phyloP scores from a whole-genome alignment of 2,329 filamentous ascomycete species.

The Zymoseptoria ardabiliae region DNA sequence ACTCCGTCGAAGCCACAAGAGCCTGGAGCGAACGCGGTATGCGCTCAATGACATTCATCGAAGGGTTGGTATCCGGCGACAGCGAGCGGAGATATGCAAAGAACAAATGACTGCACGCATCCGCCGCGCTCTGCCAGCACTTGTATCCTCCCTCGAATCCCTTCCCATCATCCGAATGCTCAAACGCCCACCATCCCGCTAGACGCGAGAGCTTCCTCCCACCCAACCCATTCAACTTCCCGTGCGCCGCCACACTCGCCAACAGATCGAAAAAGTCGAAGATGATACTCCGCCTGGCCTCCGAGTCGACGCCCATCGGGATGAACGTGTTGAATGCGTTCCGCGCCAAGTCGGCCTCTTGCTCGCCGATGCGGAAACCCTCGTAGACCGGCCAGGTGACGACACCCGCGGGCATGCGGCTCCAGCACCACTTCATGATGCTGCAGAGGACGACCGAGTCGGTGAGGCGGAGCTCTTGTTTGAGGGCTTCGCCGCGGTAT shows the following conservation, averaged over 20 bases:
- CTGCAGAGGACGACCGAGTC: conserved; percentile 94
- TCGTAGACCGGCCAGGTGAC: conserved; percentile 98
- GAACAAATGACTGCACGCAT: conserved; percentile 94
- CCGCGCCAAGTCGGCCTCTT: conserved; percentile 83
- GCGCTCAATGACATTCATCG: conserved; percentile 70
- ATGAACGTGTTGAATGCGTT: conserved; percentile 97
- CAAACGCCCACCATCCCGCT: conserved; percentile 98
- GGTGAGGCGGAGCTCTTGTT: conserved; percentile 82
- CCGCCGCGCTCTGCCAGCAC: conserved; percentile 80
- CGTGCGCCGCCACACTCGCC: conserved; percentile 82
- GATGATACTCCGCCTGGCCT: conserved; percentile 78
- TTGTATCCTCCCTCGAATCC: conserved; percentile 95
- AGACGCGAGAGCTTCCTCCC: conserved; percentile 90
- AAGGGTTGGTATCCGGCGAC: conserved; percentile 64
- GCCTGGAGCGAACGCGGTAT: conserved; percentile 88
- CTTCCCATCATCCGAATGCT: conserved; percentile 75
- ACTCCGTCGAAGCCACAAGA: conserved; percentile 84
- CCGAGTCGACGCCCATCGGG: conserved; percentile 82
- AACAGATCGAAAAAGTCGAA: conserved; percentile 95
- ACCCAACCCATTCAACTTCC: conserved; percentile 86
- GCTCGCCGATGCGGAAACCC: conserved; percentile 87
- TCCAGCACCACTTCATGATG: conserved; percentile 98
- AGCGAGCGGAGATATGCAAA: conserved; percentile 92
- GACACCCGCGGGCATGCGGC: conserved; percentile 78
- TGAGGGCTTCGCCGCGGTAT: conserved; percentile 60